Evolutionary conservation across 495 filamentous ascomycete species (phyloP), one percentile per base, ranked within the genome.

Genomic region (Amphirosellinia nigrospora): DNA sequence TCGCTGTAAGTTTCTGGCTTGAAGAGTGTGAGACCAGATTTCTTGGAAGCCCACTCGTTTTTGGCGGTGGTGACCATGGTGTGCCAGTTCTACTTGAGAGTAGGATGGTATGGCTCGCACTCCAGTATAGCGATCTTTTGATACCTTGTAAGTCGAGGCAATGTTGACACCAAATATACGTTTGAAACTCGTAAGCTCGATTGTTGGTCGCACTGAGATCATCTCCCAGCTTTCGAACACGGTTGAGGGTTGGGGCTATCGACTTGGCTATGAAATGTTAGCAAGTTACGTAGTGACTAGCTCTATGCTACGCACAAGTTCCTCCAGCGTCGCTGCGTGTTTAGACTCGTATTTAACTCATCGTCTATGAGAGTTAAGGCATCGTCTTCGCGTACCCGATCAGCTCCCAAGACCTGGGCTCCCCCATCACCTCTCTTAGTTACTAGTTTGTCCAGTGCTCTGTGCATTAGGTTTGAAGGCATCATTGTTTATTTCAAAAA

Each of bases 221-320:
- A 69, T 52, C 56, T 69, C 66, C 66, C 66, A 69, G 28, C 21
- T 10, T 41, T 69, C 66, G 56, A 48, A 52, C 11, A 69, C 56
- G 34, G 43, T 53, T 19, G 41, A 34, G 15, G 45, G 30, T 36
- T 34, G 46, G 8, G 41, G 32, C 23, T 62, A 30, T 50, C 41
- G 30, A 69, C 10, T 53, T n/a, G 26, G 16, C 66, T 69, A 34
- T 15, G 41, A 28, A 16, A 36, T 5, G 43, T 64, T 39, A 64
- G 43, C 28, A 36, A 19, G 6, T 19, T 63, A 63, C 15, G 26
- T 7, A 21, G 8, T 36, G 6, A 10, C 16, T 16, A 16, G 26
- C 3, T 23, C n/a, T 0, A 8, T 64, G 16, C 28, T 38, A 50
- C 61, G 28, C 19, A 64, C 61, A 50, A 50, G 61, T 34, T 48